A percentile compares a stretch with the other conserved stretches of the same genome.
Conservation (phyloP, 192 early-diverging fungal genomes). For the Coemansia javaensis region DNA sequence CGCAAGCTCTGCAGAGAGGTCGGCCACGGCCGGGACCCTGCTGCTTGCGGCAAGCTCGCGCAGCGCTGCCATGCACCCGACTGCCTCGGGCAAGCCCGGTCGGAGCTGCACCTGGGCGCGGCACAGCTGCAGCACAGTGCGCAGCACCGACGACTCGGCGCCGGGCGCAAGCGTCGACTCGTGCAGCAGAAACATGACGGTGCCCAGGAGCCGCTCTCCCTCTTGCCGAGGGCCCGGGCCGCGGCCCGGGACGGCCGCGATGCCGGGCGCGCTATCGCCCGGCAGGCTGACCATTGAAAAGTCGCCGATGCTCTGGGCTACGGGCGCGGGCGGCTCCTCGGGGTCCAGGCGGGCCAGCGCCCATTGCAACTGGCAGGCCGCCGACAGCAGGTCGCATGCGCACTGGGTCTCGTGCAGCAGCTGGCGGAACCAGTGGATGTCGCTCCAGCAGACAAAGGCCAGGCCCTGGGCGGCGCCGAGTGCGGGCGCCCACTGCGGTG, state of each 20-base stretch:
- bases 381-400: slow-evolving; percentile 6
- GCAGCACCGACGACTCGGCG: neutral
- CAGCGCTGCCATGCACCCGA: slow-evolving; percentile 2
- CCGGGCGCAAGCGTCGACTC: neutral
- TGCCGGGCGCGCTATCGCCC: slow-evolving; percentile 27
- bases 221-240: neutral
- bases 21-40: neutral
- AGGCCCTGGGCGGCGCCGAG: slow-evolving; percentile 15
- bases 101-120: neutral
- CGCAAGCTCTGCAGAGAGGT: slow-evolving; percentile 3
- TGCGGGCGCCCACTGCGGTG: neutral
- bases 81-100: neutral
- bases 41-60: slow-evolving; percentile 2
- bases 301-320: slow-evolving; percentile 21
- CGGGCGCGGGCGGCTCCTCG: slow-evolving; percentile 1
- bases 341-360: neutral
- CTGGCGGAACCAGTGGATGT: slow-evolving; percentile 9
- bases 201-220: slow-evolving; percentile 2
- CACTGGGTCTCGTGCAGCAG: slow-evolving; percentile 36
- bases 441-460: slow-evolving; percentile 13
- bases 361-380: slow-evolving; percentile 1
- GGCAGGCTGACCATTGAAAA: slow-evolving; percentile 38
- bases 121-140: slow-evolving; percentile 19
- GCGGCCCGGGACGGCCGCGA: neutral
- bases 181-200: slow-evolving; percentile 9